These are phyloP conservation scores for Phytophthora cajani DNA, from an alignment of 352 stramenopile genomes.

Conservation along the genomic window DNA sequence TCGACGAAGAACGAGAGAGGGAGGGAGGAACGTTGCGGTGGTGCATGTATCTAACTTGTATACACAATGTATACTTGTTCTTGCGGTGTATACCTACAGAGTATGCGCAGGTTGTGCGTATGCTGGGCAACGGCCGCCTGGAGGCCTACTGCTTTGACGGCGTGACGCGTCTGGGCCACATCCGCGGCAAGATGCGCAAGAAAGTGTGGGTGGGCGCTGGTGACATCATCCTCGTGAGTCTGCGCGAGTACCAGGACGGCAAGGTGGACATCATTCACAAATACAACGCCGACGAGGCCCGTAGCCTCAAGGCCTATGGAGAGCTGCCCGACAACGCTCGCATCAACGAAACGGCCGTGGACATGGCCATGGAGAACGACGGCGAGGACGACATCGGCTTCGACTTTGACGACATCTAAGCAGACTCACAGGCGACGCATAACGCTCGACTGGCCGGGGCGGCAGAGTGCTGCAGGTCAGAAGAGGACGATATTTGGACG, in stretches of 20 bases:
- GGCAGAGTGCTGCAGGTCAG: neutral
- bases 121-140: constrained; percentile 98
- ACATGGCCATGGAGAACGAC: constrained; percentile 87
- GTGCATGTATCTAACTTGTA: constrained; percentile 7
- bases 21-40: neutral
- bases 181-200: constrained; percentile 99
- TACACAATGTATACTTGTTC: neutral
- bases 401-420: constrained; percentile 92
- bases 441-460: neutral
- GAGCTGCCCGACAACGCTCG: constrained; percentile 97
- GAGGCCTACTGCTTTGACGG: constrained; percentile 99
- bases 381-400: constrained; percentile 90
- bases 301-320: constrained; percentile 99
- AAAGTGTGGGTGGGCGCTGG: constrained; percentile 99
- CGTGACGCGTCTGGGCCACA: constrained; percentile 97
- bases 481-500: neutral
- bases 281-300: constrained; percentile 97
- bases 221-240: constrained; percentile 99
- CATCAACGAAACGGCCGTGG: constrained; percentile 90
- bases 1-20: no score
- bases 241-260: constrained; percentile 99
- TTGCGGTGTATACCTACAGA: constrained; percentile 58
- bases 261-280: constrained; percentile 99
- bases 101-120: constrained; percentile 98
- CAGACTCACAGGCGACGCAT: neutral